phyloP scores from a whole-genome alignment of 2,329 filamentous ascomycete genomes.

The Drechslerella dactyloides region DNA sequence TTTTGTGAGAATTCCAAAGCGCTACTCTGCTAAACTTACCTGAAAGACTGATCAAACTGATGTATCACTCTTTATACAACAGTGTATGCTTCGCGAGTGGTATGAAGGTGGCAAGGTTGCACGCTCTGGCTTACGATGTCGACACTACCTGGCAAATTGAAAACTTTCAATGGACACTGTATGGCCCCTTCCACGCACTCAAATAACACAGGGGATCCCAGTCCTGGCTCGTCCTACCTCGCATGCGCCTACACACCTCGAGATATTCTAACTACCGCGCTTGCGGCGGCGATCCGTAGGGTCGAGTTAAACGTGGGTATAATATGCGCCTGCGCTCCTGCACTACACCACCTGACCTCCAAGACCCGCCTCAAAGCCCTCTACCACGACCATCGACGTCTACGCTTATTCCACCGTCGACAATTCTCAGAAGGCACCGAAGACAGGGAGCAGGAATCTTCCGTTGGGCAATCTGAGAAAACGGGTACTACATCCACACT shows the following conservation, averaged over 20 bases:
- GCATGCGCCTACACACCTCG: too few relatives aligned
- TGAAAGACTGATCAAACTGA: neutral
- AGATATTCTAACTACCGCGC: too few relatives aligned
- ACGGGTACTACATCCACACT: conserved; percentile 18
- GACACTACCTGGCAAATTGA: conserved; percentile 39
- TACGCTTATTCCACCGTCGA: neutral
- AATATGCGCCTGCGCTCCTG: conserved; percentile 42
- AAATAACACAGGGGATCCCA: too few relatives aligned
- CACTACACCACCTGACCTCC: conserved; percentile 29
- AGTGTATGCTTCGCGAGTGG: conserved; percentile 39
- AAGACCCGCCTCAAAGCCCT: conserved; percentile 20
- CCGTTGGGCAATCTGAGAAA: conserved; percentile 12
- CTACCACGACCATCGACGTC: conserved; percentile 27
- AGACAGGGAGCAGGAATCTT: conserved; percentile 4
- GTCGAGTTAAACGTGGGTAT: conserved; percentile 40
- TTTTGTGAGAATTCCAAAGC: conserved; percentile 10
- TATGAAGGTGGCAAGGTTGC: conserved; percentile 31
- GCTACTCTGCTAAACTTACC: neutral
- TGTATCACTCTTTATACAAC: neutral
- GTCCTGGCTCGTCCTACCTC: too few relatives aligned
- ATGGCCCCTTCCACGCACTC: too few relatives aligned
- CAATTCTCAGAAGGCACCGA: conserved; percentile 1
- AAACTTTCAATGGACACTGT: conserved; percentile 45
- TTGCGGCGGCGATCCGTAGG: neutral
- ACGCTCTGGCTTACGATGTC: conserved; percentile 24